phyloP scores from a whole-genome alignment of 2,329 filamentous ascomycete species.

The Ascochyta lentis region DNA sequence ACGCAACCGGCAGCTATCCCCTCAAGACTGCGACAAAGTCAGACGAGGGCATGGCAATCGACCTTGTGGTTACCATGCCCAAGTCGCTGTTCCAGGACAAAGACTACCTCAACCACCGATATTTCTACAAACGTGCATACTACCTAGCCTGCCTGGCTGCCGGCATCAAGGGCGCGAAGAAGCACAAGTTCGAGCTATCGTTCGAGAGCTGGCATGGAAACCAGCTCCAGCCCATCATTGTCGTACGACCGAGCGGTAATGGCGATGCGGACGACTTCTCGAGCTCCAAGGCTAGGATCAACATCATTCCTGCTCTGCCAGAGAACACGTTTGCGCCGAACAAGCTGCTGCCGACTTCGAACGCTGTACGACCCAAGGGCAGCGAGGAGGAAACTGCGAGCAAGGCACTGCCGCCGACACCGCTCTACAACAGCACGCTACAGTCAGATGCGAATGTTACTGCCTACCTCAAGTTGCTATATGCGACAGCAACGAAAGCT shows the following conservation, averaged over 20 bases:
- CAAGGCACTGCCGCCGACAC: slow-evolving; percentile 61
- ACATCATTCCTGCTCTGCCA: slow-evolving; percentile 77
- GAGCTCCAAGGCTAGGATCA: slow-evolving; percentile 58
- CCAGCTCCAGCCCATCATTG: slow-evolving; percentile 73
- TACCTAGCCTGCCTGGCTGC: slow-evolving; percentile 84
- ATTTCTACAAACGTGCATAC: slow-evolving; percentile 93
- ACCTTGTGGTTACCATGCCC: slow-evolving; percentile 90
- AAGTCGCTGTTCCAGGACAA: slow-evolving; percentile 83
- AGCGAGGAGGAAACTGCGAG: slow-evolving; percentile 53
- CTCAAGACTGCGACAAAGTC: slow-evolving; percentile 74
- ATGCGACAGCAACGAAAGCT: slow-evolving; percentile 72
- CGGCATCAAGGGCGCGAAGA: slow-evolving; percentile 66
- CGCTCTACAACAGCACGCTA: slow-evolving; percentile 88
- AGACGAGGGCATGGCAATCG: slow-evolving; percentile 67
- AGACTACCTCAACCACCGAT: slow-evolving; percentile 90
- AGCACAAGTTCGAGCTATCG: slow-evolving; percentile 61
- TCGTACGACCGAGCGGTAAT: slow-evolving; percentile 50
- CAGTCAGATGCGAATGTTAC: slow-evolving; percentile 78
- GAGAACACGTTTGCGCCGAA: slow-evolving; percentile 71
- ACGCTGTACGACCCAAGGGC: slow-evolving; percentile 68
- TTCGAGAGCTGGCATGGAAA: slow-evolving; percentile 77
- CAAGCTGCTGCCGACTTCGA: slow-evolving; percentile 74
- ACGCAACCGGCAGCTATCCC: slow-evolving; percentile 88
- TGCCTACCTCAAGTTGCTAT: slow-evolving; percentile 76
- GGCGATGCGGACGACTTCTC: slow-evolving; percentile 47